Conservation (phyloP, 495 filamentous ascomycete species). For the Trichoderma erinaceum region DNA sequence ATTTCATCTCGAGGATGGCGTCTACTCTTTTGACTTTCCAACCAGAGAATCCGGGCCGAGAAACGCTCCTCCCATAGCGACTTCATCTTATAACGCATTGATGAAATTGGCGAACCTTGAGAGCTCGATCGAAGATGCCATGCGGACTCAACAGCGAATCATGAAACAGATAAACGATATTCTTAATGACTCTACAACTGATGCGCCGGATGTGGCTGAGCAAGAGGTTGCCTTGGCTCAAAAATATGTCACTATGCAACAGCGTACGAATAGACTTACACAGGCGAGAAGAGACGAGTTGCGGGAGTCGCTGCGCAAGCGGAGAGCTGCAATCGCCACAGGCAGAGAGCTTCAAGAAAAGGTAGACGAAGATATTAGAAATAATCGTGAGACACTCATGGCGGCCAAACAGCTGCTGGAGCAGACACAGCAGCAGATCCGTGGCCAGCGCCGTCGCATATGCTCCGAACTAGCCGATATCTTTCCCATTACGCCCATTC, state of each 20-base stretch:
- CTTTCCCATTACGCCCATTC: conserved; percentile 70
- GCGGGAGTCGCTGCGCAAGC: conserved; percentile 54
- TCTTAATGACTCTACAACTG: conserved; percentile 43
- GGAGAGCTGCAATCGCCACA: conserved; percentile 58
- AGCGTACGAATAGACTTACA: conserved; percentile 55
- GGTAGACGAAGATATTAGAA: conserved; percentile 47
- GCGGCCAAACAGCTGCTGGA: conserved; percentile 48
- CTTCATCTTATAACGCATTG: conserved; percentile 83
- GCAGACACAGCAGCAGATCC: conserved; percentile 54
- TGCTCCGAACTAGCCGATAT: conserved; percentile 72
- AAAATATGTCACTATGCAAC: conserved; percentile 56
- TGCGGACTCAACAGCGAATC: conserved; percentile 68
- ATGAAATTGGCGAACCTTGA: conserved; percentile 87
- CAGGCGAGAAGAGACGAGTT: conserved; percentile 56
- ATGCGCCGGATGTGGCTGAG: conserved; percentile 55
- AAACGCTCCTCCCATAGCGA: conserved; percentile 40
- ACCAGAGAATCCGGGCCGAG: conserved; percentile 41
- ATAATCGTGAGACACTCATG: conserved; percentile 54
- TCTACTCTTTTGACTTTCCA: conserved; percentile 62
- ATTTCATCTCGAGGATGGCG: conserved; percentile 82
- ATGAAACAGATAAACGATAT: conserved; percentile 71
- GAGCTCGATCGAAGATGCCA: conserved; percentile 85
- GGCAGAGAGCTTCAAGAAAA: conserved; percentile 55
- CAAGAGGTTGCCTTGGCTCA: conserved; percentile 56
- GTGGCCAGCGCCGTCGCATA: conserved; percentile 77